Percentiles rank a stretch among this genome's conserved stretches.
Evolutionary conservation across 164 flowering plant genomes (phyloP).

Genomic region (Cinnamomum chago): DNA sequence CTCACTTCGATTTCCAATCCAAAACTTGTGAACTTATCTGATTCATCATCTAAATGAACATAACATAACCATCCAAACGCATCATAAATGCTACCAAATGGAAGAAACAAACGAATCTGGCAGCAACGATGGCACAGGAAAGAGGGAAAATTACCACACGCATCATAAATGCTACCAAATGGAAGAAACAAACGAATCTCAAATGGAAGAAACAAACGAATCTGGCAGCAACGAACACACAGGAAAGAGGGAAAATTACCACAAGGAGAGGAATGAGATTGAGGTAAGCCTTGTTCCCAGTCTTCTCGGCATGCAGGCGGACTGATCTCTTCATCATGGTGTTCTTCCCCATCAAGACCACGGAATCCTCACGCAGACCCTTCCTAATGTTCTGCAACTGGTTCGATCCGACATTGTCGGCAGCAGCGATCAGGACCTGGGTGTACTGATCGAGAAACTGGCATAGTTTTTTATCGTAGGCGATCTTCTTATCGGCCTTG

Average conservation of each 20-base stretch:
- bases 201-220: no score
- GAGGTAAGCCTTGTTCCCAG: slow-evolving; percentile 36
- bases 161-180: no score
- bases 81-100: no score
- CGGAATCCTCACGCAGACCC: slow-evolving; percentile 45
- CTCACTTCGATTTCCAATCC: no score
- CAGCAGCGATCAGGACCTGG: slow-evolving; percentile 58
- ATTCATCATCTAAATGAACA: no score
- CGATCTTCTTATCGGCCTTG: slow-evolving; percentile 71
- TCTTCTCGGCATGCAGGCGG: slow-evolving; percentile 38
- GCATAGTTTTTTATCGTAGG: slow-evolving; percentile 69
- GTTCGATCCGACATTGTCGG: slow-evolving; percentile 82
- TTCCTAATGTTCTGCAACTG: slow-evolving; percentile 73
- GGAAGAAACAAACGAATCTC: no score
- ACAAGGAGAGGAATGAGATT: slow-evolving; percentile 40
- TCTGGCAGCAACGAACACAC: no score
- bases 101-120: no score
- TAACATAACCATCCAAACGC: no score
- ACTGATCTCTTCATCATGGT: slow-evolving; percentile 50
- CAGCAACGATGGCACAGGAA: not conserved
- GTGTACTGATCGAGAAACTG: slow-evolving; percentile 58
- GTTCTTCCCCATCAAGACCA: slow-evolving; percentile 76
- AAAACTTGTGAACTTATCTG: no score
- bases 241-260: slow-evolving; percentile 12
- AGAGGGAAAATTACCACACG: slow-evolving; percentile 19